Conservation (phyloP, 2,329 filamentous ascomycete species). For the Lomentospora prolificans region DNA sequence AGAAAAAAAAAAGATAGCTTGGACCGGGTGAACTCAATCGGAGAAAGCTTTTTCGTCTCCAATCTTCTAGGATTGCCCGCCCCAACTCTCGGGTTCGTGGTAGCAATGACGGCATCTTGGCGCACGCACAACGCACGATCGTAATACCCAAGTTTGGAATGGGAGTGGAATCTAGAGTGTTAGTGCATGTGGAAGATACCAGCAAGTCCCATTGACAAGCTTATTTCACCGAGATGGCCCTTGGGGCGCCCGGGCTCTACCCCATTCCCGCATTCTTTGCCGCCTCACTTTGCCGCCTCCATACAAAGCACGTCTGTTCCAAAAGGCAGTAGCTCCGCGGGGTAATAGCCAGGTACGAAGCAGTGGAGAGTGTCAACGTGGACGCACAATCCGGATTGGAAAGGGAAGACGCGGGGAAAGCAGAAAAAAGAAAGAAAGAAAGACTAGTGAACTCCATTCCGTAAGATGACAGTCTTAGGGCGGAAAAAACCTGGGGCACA, state of each 20-base stretch:
- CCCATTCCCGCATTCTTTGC: background rate
- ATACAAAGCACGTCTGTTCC: background rate
- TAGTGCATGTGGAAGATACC: background rate
- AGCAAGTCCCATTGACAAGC: background rate
- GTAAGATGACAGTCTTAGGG: no score
- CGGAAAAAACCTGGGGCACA: no score
- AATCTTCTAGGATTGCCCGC: no score
- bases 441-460: no score
- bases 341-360: background rate
- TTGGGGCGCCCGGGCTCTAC: no score
- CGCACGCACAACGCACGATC: background rate
- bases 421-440: background rate
- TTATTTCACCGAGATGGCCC: background rate
- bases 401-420: background rate
- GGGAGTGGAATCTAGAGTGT: background rate
- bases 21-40: no score
- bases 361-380: no score
- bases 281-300: background rate
- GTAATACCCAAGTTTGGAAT: background rate
- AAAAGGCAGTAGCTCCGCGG: background rate
- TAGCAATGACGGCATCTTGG: background rate
- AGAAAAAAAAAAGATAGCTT: no score
- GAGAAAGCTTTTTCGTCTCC: no score
- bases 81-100: no score
- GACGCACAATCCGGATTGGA: background rate